These are phyloP conservation scores for Linum trigynum DNA, from an alignment of 345 rosid genomes.

Conservation along the genomic window DNA sequence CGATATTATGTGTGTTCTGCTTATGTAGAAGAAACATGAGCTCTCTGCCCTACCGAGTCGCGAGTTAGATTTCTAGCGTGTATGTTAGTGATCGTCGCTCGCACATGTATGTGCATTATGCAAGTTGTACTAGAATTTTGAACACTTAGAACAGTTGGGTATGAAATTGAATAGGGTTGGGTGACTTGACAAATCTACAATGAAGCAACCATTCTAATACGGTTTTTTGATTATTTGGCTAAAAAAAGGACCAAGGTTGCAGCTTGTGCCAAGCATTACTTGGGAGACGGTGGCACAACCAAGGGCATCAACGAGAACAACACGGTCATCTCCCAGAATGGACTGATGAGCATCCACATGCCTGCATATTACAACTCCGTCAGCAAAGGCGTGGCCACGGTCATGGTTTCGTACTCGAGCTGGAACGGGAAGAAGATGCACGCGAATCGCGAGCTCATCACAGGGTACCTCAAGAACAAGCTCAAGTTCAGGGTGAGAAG, in stretches of 20 bases:
- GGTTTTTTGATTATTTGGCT: neutral
- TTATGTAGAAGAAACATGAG: too few relatives aligned
- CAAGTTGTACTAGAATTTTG: too few relatives aligned
- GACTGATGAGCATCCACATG: constrained; percentile 2
- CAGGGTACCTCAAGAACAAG: neutral
- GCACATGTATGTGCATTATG: neutral
- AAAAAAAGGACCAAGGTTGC: neutral
- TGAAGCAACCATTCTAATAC: too few relatives aligned
- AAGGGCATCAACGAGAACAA: constrained; percentile 4
- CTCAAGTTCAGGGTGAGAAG: constrained; percentile 3
- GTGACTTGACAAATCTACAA: too few relatives aligned
- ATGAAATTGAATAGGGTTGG: too few relatives aligned
- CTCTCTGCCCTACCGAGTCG: too few relatives aligned
- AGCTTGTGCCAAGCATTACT: neutral
- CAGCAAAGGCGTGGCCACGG: constrained; percentile 7
- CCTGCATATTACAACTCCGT: neutral
- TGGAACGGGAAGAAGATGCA: constrained; percentile 10
- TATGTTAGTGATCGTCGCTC: too few relatives aligned
- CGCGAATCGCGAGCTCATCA: constrained; percentile 4
- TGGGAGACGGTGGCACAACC: constrained; percentile 1
- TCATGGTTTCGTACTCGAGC: constrained; percentile 8
- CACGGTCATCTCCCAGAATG: neutral
- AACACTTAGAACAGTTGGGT: neutral
- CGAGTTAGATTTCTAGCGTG: too few relatives aligned
- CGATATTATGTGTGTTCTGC: too few relatives aligned